Evolutionary conservation across 495 filamentous ascomycete genomes (phyloP).

Genomic region (Tuber umbilicatum): DNA sequence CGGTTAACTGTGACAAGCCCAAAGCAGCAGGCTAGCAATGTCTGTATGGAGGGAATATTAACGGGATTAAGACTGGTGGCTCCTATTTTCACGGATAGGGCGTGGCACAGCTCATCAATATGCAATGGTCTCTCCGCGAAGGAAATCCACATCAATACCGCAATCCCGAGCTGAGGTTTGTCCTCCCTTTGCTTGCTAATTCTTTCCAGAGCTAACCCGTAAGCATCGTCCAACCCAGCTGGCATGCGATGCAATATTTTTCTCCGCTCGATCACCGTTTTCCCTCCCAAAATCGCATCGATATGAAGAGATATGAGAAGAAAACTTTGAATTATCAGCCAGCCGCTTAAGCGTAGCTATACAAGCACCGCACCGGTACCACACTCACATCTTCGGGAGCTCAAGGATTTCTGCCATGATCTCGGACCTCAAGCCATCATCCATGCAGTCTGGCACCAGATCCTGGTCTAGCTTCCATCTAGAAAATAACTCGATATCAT

Average conservation of each 20-base stretch:
- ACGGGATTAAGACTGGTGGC: not conserved
- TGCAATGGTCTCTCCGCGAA: not conserved
- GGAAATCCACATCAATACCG: not conserved
- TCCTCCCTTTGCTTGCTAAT: not conserved
- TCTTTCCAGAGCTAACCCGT: not conserved
- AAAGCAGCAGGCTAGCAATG: conserved; percentile 13
- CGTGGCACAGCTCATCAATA: not conserved
- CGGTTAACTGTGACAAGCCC: conserved; percentile 20
- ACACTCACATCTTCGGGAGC: not conserved
- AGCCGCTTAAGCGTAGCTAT: not conserved
- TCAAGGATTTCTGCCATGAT: not conserved
- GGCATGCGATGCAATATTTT: not conserved
- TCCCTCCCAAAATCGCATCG: not conserved
- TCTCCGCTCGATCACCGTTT: not conserved
- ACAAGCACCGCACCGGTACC: no score
- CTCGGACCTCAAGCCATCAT: not conserved
- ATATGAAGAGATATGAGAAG: not conserved
- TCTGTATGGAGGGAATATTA: not conserved
- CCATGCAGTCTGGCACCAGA: not conserved
- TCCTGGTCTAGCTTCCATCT: not conserved
- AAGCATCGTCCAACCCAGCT: not conserved
- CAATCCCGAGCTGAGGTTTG: not conserved
- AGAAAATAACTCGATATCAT: not conserved
- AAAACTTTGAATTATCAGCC: not conserved
- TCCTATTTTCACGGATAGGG: not conserved